Evolutionary conservation across 2,329 filamentous ascomycete species (phyloP).

Genomic region (Colletotrichum liriopes): DNA sequence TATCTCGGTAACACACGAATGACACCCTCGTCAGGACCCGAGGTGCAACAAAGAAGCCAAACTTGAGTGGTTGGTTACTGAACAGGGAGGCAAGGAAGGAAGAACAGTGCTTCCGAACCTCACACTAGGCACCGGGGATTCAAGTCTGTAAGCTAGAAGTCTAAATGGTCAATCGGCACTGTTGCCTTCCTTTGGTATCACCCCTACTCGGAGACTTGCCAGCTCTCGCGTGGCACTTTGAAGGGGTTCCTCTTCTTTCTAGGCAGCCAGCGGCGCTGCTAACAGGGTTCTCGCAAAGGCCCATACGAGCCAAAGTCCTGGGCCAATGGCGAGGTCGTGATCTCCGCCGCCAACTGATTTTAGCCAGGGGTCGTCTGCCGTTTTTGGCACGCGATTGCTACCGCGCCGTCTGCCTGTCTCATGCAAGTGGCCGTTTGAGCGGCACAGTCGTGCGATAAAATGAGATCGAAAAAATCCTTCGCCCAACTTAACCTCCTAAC

Average conservation of each 20-base stretch:
- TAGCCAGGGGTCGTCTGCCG: conserved; percentile 4
- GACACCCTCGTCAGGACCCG: neutral
- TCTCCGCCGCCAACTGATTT: conserved; percentile 11
- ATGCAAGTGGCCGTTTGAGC: conserved; percentile 19
- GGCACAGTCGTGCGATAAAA: conserved; percentile 34
- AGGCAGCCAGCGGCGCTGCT: conserved; percentile 28
- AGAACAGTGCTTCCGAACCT: neutral
- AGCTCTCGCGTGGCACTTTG: neutral
- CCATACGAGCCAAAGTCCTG: conserved; percentile 17
- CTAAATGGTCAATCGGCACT: neutral
- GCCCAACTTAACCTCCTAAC: neutral
- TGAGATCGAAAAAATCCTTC: conserved; percentile 23
- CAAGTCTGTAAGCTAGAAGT: neutral
- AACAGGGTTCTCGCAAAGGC: conserved; percentile 19
- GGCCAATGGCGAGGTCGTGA: conserved; percentile 26
- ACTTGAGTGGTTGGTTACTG: neutral
- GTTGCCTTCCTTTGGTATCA: neutral
- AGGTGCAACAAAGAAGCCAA: neutral
- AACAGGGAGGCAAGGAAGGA: neutral
- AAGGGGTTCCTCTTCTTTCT: conserved; percentile 1
- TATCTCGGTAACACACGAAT: neutral
- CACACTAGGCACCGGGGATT: neutral
- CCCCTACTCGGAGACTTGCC: neutral
- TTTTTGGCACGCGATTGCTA: conserved; percentile 3
- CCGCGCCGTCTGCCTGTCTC: conserved; percentile 10